These are phyloP conservation scores for Gossypium anomalum DNA, from an alignment of 345 rosid species.

Conservation along the genomic window DNA sequence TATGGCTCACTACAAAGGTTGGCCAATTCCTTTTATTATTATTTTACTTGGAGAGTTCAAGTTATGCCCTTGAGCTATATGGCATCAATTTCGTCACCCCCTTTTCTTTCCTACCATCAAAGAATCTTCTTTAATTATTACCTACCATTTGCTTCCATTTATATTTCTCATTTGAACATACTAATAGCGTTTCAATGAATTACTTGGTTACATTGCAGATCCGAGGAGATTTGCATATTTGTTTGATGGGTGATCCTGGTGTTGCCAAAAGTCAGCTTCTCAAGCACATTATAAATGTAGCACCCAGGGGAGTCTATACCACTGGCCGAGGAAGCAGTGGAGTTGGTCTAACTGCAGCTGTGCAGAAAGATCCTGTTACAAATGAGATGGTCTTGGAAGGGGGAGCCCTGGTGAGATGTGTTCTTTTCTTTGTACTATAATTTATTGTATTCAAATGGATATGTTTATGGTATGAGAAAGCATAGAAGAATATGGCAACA, in stretches of 20 bases:
- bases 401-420: slow-evolving; percentile 81
- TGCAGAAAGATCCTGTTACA: slow-evolving; percentile 91
- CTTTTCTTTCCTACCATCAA: not conserved
- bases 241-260: slow-evolving; percentile 99
- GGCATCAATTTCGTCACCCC: not conserved
- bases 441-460: not conserved
- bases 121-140: not conserved
- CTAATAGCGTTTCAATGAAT: not conserved
- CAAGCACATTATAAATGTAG: slow-evolving; percentile 93
- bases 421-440: not conserved
- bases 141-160: not conserved
- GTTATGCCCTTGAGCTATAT: slow-evolving; percentile 1
- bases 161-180: not conserved
- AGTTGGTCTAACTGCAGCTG: slow-evolving; percentile 98
- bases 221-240: slow-evolving; percentile 91
- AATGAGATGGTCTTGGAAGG: slow-evolving; percentile 99
- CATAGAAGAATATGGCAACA: not conserved
- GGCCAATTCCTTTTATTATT: not conserved
- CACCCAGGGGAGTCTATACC: slow-evolving; percentile 92
- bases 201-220: slow-evolving; percentile 49
- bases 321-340: slow-evolving; percentile 99
- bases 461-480: not conserved
- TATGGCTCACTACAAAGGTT: not conserved
- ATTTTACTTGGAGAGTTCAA: slow-evolving; percentile 11
- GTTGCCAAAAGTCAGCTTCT: slow-evolving; percentile 99